These are phyloP conservation scores for Dissophora ornata DNA, from an alignment of 192 early-diverging fungal genomes.

Conservation along the genomic window DNA sequence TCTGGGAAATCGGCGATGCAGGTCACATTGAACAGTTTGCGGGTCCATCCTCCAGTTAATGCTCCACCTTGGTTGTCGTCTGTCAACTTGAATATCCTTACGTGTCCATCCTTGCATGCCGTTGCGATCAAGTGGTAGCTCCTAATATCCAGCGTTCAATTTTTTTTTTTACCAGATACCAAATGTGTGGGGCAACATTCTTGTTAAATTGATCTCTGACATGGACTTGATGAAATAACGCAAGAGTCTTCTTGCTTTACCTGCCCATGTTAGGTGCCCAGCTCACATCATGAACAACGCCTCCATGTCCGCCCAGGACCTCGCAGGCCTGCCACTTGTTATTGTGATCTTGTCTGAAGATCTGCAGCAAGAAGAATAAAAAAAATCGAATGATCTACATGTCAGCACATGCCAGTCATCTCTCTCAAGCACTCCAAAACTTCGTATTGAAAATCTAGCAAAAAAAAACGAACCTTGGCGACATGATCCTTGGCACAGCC, in stretches of 20 bases:
- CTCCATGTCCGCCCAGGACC: slow-evolving; percentile 67
- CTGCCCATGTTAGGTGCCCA: slow-evolving; percentile 79
- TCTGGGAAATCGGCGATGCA: slow-evolving; percentile 69
- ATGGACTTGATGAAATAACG: no score
- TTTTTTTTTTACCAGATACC: not conserved
- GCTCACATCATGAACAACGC: slow-evolving; percentile 74
- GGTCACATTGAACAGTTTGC: slow-evolving; percentile 63
- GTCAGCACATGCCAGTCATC: no score
- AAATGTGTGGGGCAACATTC: no score
- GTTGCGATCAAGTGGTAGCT: slow-evolving; percentile 88
- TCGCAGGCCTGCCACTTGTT: slow-evolving; percentile 74
- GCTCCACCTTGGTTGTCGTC: slow-evolving; percentile 53
- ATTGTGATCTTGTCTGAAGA: slow-evolving; percentile 66
- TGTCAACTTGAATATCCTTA: slow-evolving; percentile 81
- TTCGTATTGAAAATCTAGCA: no score
- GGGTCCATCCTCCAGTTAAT: slow-evolving; percentile 46
- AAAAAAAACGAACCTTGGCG: slow-evolving; percentile 72
- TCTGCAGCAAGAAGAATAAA: slow-evolving; percentile 46
- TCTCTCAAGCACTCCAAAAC: no score
- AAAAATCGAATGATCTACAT: no score
- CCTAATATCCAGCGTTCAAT: slow-evolving; percentile 44
- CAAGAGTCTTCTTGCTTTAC: no score
- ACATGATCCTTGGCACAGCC: slow-evolving; percentile 85
- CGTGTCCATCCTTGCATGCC: slow-evolving; percentile 77
- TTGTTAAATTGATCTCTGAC: no score